Conservation (phyloP, 768 basidiomycete genomes). For the Boletellus emodensis region DNA sequence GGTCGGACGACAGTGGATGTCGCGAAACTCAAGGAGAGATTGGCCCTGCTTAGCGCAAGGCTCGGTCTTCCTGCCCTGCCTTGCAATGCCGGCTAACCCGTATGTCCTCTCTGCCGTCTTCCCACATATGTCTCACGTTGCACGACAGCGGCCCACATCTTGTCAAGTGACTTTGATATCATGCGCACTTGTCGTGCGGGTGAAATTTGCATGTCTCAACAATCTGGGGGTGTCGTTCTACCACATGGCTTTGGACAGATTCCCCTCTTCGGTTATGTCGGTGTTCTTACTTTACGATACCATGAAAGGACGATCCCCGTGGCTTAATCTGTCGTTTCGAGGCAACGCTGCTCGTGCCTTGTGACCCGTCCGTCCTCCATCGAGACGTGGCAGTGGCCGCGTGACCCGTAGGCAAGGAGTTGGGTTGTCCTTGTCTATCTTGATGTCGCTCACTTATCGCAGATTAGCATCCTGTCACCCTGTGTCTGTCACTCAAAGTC, state of each 20-base stretch:
- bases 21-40: conserved; percentile 33
- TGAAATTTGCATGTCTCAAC: background rate
- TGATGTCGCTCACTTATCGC: background rate
- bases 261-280: background rate
- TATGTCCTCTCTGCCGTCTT: background rate
- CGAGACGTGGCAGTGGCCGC: background rate
- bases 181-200: background rate
- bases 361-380: background rate
- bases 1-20: conserved; percentile 41
- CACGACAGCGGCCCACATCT: background rate
- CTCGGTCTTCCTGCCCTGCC: conserved; percentile 30
- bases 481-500: conserved; percentile 2
- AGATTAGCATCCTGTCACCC: background rate
- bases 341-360: background rate
- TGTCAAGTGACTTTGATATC: background rate
- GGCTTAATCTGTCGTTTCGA: conserved; percentile 1
- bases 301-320: background rate
- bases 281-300: background rate
- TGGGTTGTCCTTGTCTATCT: background rate
- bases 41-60: conserved; percentile 28
- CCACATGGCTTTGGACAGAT: conserved; percentile 1
- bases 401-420: background rate
- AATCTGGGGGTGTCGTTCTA: background rate
- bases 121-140: background rate
- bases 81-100: background rate